These are phyloP conservation scores for Pseudogymnoascus sp. DNA, from an alignment of 2,329 filamentous ascomycete species.

Conservation along the genomic window DNA sequence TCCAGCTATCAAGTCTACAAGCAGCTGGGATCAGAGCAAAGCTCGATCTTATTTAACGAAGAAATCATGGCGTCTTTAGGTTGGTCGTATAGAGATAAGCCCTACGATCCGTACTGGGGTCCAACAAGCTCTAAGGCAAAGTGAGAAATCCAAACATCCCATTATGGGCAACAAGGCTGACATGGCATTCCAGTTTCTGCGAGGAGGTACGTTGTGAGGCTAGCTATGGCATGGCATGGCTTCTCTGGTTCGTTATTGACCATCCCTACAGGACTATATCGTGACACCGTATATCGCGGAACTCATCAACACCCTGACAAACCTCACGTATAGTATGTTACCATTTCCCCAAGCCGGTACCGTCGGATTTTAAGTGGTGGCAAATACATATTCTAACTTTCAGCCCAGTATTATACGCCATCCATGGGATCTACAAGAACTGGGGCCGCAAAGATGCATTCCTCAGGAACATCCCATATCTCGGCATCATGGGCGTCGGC, in stretches of 20 bases:
- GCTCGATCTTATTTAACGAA: background rate
- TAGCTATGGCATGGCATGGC: conserved; percentile 16
- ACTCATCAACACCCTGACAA: conserved; percentile 45
- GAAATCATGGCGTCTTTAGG: conserved; percentile 4
- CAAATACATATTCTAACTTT: background rate
- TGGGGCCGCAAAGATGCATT: conserved; percentile 23
- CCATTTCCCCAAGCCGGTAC: background rate
- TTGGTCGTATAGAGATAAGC: conserved; percentile 19
- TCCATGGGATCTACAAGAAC: conserved; percentile 24
- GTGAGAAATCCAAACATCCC: conserved; percentile 15
- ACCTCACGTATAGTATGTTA: conserved; percentile 38
- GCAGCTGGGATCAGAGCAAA: background rate
- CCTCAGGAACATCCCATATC: conserved; percentile 30
- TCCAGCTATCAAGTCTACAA: background rate
- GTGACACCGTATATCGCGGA: conserved; percentile 44
- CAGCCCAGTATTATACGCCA: conserved; percentile 21
- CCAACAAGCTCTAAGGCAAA: conserved; percentile 20
- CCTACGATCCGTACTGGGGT: conserved; percentile 23
- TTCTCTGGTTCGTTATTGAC: background rate
- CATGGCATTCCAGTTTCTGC: conserved; percentile 21
- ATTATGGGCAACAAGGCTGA: conserved; percentile 6
- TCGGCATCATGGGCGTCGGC: conserved; percentile 35
- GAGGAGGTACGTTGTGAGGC: conserved; percentile 22
- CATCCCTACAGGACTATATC: conserved; percentile 40
- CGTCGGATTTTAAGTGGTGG: background rate